Percentiles rank a stretch among this genome's conserved stretches.
Evolutionary conservation across 257 asterid species (phyloP).

Genomic region (Scutellaria galericulata): DNA sequence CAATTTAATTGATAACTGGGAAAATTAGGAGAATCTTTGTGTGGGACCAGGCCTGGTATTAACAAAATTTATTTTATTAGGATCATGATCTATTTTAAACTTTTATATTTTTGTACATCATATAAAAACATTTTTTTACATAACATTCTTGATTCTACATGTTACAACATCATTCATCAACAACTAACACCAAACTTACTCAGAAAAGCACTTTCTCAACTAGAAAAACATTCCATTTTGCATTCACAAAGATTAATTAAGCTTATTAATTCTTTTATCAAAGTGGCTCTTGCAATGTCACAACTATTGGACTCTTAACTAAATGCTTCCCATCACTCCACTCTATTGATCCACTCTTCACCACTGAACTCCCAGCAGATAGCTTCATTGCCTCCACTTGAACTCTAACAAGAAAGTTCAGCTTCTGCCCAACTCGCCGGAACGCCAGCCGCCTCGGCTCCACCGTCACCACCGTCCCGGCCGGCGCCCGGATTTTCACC

Average conservation of each 20-base stretch:
- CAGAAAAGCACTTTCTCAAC: slow-evolving; percentile 22
- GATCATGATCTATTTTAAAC: not conserved
- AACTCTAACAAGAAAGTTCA: slow-evolving; percentile 77
- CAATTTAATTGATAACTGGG: too few relatives aligned
- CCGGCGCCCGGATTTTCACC: slow-evolving; percentile 54
- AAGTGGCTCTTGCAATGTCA: slow-evolving; percentile 82
- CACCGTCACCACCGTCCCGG: slow-evolving; percentile 63
- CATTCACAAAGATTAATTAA: slow-evolving; percentile 16
- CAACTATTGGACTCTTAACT: slow-evolving; percentile 72
- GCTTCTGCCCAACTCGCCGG: slow-evolving; percentile 81
- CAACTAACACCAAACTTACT: slow-evolving; percentile 2
- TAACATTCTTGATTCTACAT: slow-evolving; percentile 37
- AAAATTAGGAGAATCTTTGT: too few relatives aligned
- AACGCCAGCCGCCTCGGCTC: slow-evolving; percentile 68
- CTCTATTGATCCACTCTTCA: slow-evolving; percentile 71
- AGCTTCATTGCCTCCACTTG: slow-evolving; percentile 59
- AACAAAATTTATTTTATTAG: too few relatives aligned
- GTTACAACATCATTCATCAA: slow-evolving; percentile 17
- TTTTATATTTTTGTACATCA: slow-evolving; percentile 18
- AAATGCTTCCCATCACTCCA: slow-evolving; percentile 88
- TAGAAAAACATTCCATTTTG: slow-evolving; percentile 34
- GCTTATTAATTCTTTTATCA: slow-evolving; percentile 18
- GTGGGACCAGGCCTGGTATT: too few relatives aligned
- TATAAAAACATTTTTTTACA: slow-evolving; percentile 23
- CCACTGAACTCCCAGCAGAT: slow-evolving; percentile 63